Base-by-base conservation (phyloP, 345 rosid genomes). In the Eucalyptus urophylla region DNA sequence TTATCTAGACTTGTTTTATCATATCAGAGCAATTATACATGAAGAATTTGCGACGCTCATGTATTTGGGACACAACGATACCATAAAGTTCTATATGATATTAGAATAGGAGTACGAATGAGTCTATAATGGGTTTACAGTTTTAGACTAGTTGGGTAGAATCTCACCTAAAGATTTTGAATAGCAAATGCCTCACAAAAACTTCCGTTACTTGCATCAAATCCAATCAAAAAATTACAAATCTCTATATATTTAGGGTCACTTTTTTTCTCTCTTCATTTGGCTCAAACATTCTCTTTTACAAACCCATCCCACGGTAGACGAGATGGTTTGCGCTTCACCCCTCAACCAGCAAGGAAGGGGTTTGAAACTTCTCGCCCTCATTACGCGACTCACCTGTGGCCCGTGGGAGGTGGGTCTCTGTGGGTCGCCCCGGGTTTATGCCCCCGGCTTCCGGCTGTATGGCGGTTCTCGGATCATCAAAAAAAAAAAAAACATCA, bases 371-470 rank as follows among this genome's bases (percentile, higher is more conserved):
- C 17, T 49, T 49, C 17, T 14, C 7, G 0, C 51, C 3, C 7
- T 3, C 17, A 14, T 49, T 14, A 1, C 51, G 3, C 3, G 3
- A 49, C 17, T 49, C 17, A 49, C 17, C 7, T 14, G 3, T 3
- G 7, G 7, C 51, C 16, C 3, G 1, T 49, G 17, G 6, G 3
- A 49, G 7, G 51, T 49, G 51, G 51, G 6, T 49, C 6, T 1
- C 3, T 49, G 0, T 49, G 3, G 17, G 0, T 49, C 3, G 0
- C 2, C 17, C 6, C 1, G 2, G 17, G 3, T 49, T 49, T 49
- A 49, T 6, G 6, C 51, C 6, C 0, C 0, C 0, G 1, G 51
- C 51, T 49, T 49, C 0, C 2, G 1, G 1, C 1, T 14, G 17
- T 14, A 49, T 3, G 16, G 2, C 51, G 51, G 0, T 49, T 49